Conservation (phyloP, 495 filamentous ascomycete genomes). For the Polyplosphaeria fusca region DNA sequence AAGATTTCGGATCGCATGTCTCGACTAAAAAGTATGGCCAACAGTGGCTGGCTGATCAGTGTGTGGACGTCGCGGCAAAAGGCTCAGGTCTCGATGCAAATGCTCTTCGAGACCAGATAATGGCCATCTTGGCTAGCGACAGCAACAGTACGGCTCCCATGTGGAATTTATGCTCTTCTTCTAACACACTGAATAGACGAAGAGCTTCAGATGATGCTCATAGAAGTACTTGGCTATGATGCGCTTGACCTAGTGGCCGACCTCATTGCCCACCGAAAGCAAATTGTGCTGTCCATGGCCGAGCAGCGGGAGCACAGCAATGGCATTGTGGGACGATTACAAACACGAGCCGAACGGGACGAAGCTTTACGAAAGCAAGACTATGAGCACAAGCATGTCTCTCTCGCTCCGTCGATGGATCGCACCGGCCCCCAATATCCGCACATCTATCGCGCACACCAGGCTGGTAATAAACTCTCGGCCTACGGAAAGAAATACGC, state of each 20-base stretch:
- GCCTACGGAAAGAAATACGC: constrained; percentile 71
- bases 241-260: constrained; percentile 88
- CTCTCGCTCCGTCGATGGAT: constrained; percentile 59
- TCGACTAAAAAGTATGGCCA: constrained; percentile 39
- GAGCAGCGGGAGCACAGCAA: constrained; percentile 35
- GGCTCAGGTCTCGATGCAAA: constrained; percentile 60
- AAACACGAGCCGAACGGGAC: constrained; percentile 74
- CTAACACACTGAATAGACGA: no score
- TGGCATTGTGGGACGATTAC: constrained; percentile 57
- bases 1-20: constrained; percentile 41
- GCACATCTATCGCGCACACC: constrained; percentile 82
- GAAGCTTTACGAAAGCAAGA: constrained; percentile 70
- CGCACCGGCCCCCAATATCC: constrained; percentile 72
- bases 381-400: constrained; percentile 73
- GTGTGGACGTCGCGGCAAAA: constrained; percentile 55
- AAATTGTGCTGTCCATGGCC: constrained; percentile 51
- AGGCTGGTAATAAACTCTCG: constrained; percentile 77
- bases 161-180: no score
- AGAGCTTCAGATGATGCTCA: constrained; percentile 82
- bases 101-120: constrained; percentile 67
- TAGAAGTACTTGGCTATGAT: constrained; percentile 86
- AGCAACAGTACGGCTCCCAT: constrained; percentile 38
- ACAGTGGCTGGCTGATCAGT: constrained; percentile 65
- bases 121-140: constrained; percentile 63
- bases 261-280: constrained; percentile 66